These are phyloP conservation scores for Physocladia obscura DNA, from an alignment of 192 early-diverging fungal species.

Conservation along the genomic window DNA sequence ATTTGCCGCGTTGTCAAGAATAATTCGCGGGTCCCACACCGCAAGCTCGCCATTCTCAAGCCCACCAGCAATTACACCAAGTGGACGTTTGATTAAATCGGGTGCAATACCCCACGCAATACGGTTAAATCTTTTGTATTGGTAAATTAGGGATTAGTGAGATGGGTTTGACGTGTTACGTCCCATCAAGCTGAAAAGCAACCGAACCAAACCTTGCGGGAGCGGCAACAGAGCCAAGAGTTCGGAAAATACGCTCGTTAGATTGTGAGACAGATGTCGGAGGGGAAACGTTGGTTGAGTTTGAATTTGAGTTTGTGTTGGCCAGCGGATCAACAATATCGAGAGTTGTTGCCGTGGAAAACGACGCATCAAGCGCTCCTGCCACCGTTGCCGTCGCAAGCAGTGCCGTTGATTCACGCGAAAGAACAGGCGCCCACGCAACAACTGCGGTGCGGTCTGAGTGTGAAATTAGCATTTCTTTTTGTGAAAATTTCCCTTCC, in stretches of 20 bases:
- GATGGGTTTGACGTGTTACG: background rate
- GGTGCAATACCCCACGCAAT: slow-evolving; percentile 72
- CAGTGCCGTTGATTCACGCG: slow-evolving; percentile 49
- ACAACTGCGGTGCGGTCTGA: slow-evolving; percentile 84
- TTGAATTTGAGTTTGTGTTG: too few species aligned
- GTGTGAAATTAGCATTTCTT: too few species aligned
- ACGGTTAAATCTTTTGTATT: slow-evolving; percentile 88
- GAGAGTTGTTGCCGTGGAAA: slow-evolving; percentile 83
- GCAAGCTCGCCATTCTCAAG: slow-evolving; percentile 91
- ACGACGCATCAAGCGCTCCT: slow-evolving; percentile 94
- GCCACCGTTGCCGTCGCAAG: slow-evolving; percentile 92
- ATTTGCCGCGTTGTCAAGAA: slow-evolving; percentile 55
- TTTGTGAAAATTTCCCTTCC: too few species aligned
- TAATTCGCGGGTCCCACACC: slow-evolving; percentile 78
- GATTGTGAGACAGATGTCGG: too few species aligned
- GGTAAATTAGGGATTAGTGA: background rate
- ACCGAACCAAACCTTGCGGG: slow-evolving; percentile 59
- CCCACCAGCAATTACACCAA: slow-evolving; percentile 88
- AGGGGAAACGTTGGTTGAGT: too few species aligned
- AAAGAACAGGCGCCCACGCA: slow-evolving; percentile 83
- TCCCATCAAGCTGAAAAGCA: background rate
- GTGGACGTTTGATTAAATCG: slow-evolving; percentile 39
- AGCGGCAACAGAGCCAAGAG: slow-evolving; percentile 55
- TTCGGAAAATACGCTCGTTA: too few species aligned
- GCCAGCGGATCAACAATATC: slow-evolving; percentile 79